Conservation (phyloP, 2,329 filamentous ascomycete genomes). For the Trichophyton benhamiae region DNA sequence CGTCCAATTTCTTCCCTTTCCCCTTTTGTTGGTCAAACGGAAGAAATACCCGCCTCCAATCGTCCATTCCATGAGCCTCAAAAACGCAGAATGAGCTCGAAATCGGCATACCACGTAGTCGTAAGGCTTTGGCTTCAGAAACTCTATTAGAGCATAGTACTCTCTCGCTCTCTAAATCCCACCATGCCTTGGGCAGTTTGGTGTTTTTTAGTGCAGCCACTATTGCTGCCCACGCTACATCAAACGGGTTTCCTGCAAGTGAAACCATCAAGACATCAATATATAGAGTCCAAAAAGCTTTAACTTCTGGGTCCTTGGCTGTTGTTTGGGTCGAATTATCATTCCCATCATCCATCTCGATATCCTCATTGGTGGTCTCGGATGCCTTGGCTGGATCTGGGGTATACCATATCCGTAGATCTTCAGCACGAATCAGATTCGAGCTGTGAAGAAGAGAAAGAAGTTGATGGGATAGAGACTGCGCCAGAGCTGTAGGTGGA, state of each 20-base stretch:
- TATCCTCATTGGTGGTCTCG: slow-evolving; percentile 18
- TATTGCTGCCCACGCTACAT: slow-evolving; percentile 76
- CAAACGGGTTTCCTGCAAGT: slow-evolving; percentile 81
- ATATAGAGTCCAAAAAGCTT: slow-evolving; percentile 89
- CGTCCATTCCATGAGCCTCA: slow-evolving; percentile 40
- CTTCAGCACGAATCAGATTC: slow-evolving; percentile 51
- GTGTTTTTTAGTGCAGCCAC: slow-evolving; percentile 71
- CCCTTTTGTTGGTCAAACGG: slow-evolving; percentile 21
- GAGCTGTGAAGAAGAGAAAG: slow-evolving; percentile 63
- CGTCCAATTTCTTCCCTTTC: slow-evolving; percentile 37
- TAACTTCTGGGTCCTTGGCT: slow-evolving; percentile 41
- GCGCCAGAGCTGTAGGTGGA: slow-evolving; percentile 65
- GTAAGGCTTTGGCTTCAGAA: slow-evolving; percentile 44
- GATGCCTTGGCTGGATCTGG: slow-evolving; percentile 29
- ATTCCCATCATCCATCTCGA: slow-evolving; percentile 34
- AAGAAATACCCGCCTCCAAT: slow-evolving; percentile 28
- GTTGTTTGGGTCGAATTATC: slow-evolving; percentile 18
- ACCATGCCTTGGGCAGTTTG: slow-evolving; percentile 63
- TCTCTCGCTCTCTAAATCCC: slow-evolving; percentile 68
- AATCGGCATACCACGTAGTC: slow-evolving; percentile 56
- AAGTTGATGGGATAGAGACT: slow-evolving; percentile 71
- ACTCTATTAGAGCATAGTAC: slow-evolving; percentile 60
- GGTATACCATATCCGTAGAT: slow-evolving; percentile 61
- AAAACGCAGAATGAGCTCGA: slow-evolving; percentile 71
- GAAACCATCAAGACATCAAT: slow-evolving; percentile 93